Conservation (phyloP, 2,329 filamentous ascomycete species). For the Fusarium devonianum region DNA sequence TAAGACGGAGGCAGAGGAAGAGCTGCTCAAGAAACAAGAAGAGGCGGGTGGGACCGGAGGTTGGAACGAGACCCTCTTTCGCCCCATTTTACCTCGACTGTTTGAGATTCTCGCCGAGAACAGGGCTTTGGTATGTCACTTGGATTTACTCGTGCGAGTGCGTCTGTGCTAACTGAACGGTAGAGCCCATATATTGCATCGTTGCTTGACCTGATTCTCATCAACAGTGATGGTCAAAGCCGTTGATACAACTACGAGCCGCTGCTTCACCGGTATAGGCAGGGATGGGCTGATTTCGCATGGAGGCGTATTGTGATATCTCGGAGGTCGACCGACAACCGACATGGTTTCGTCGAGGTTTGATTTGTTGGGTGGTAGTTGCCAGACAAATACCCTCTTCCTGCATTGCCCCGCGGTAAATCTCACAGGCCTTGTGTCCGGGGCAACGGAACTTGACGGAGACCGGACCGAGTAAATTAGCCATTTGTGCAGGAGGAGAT, state of each 20-base stretch:
- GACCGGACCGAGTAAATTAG: conserved; percentile 9
- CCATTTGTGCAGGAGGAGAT: conserved; percentile 13
- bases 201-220: conserved; percentile 49
- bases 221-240: conserved; percentile 40
- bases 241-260: conserved; percentile 21
- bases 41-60: conserved; percentile 57
- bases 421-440: conserved; percentile 9
- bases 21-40: conserved; percentile 57
- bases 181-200: conserved; percentile 53
- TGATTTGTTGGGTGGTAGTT: conserved; percentile 7
- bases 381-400: conserved; percentile 2
- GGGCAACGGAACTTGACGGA: conserved; percentile 14
- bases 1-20: conserved; percentile 67
- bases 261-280: conserved; percentile 13
- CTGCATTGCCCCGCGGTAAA: conserved; percentile 15
- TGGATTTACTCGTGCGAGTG: neutral
- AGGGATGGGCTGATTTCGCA: conserved; percentile 15
- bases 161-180: conserved; percentile 24
- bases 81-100: conserved; percentile 68
- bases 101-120: conserved; percentile 77
- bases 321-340: conserved; percentile 13
- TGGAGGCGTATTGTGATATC: conserved; percentile 3
- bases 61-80: conserved; percentile 74
- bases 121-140: conserved; percentile 59
- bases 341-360: neutral